Evolutionary conservation across 2,329 filamentous ascomycete genomes (phyloP), one percentile per base, ranked within the genome.

Genomic region (Aspergillus amoenus): DNA sequence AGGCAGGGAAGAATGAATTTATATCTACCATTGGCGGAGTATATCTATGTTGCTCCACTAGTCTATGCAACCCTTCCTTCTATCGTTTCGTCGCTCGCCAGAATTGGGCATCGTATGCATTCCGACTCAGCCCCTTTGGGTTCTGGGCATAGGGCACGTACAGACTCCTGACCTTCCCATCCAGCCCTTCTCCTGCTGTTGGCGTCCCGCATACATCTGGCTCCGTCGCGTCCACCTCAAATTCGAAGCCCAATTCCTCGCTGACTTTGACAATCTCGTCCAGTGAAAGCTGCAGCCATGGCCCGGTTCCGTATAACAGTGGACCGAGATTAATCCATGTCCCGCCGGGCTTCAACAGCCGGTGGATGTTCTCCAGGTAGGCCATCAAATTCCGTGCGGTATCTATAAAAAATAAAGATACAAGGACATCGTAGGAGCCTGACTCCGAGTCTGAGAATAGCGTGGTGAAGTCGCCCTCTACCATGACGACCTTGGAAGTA

Each of bases 391-490:
- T 85, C 0, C 82, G 76, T 0, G 83, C 83, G 0, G 83, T 86
- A 63, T 86, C 83, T 61, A 86, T 84, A 69, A 86, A 85, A 70
- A 85, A 86, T 43, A 84, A 78, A 0, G 83, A 84, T 0, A 84
- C 67, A 0, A 86, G 68, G 1, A 78, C 72, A 52, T 85, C 82
- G 65, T 76, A 85, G 4, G 61, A 57, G 0, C 59, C 64, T 2
- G 56, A 53, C 2, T 63, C 48, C 1, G 40, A 37, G 12, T 59
- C 41, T 3, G 55, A 37, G 47, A 78, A 73, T 1, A 70, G 68
- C 4, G 76, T 78, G 0, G 78, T 82, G 60, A 86, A 86, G 62
- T 86, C 83, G 0, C 82, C 83, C 62, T 86, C 84, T 0, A 83
- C 72, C 17, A 63, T 52, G 15, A 66, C 0, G 0, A 84, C 78